A percentile compares a stretch with the other conserved stretches of the same genome.
phyloP scores from a whole-genome alignment of 306 rosid genomes.

The Senna tora region DNA sequence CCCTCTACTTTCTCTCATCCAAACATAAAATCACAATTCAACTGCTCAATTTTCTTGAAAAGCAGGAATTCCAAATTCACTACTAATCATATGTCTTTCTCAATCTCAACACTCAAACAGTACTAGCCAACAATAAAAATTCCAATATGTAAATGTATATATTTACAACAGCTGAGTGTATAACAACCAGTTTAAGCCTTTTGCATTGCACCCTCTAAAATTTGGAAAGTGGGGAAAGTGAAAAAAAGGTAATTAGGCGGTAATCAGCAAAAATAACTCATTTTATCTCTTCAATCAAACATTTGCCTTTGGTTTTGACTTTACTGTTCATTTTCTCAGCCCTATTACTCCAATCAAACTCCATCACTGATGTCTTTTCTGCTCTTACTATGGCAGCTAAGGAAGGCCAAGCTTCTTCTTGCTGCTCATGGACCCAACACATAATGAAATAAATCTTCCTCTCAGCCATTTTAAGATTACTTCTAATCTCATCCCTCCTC shows the following conservation, averaged over 20 bases:
- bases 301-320: slow-evolving; percentile 47
- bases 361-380: slow-evolving; percentile 64
- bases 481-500: slow-evolving; percentile 50
- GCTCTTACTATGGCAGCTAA: slow-evolving; percentile 62
- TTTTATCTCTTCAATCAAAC: slow-evolving; percentile 71
- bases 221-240: background rate
- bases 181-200: background rate
- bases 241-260: background rate
- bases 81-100: background rate
- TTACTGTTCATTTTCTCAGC: slow-evolving; percentile 45
- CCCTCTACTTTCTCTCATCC: no score
- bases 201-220: background rate
- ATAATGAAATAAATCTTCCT: slow-evolving; percentile 75
- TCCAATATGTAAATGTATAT: background rate
- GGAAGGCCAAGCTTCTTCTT: slow-evolving; percentile 74
- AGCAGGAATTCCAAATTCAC: background rate
- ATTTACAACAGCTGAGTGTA: background rate
- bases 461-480: slow-evolving; percentile 67
- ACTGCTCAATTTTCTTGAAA: background rate
- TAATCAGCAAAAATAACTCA: slow-evolving; percentile 15
- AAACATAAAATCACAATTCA: background rate
- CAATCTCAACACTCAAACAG: background rate
- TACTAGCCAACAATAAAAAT: background rate
- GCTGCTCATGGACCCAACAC: slow-evolving; percentile 95
- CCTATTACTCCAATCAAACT: slow-evolving; percentile 45